phyloP scores from a whole-genome alignment of 2,329 filamentous ascomycete species.

The Colletotrichum aenigma region DNA sequence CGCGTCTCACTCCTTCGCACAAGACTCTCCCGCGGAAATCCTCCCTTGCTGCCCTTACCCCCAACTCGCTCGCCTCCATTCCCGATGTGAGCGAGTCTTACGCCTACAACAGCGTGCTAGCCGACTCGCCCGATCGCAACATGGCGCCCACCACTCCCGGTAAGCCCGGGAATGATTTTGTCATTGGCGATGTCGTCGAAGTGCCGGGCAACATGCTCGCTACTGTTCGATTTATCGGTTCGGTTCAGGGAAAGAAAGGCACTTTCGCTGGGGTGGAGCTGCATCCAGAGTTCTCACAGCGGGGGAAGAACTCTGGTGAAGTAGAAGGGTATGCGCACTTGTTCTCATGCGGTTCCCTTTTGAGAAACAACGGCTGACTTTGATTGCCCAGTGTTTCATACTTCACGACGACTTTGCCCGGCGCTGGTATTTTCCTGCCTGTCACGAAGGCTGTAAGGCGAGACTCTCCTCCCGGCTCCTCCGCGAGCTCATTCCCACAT shows the following conservation, averaged over 20 bases:
- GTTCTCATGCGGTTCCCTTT: slow-evolving; percentile 15
- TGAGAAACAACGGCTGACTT: slow-evolving; percentile 21
- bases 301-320: slow-evolving; percentile 95
- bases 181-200: slow-evolving; percentile 84
- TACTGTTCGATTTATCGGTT: slow-evolving; percentile 85
- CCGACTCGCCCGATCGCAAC: slow-evolving; percentile 45
- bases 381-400: slow-evolving; percentile 64
- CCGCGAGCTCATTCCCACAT: slow-evolving; percentile 58
- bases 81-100: slow-evolving; percentile 71
- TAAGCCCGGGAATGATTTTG: slow-evolving; percentile 58
- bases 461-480: slow-evolving; percentile 57
- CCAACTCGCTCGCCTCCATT: slow-evolving; percentile 65
- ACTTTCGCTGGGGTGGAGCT: slow-evolving; percentile 93
- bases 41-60: slow-evolving; percentile 72
- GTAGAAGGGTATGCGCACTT: slow-evolving; percentile 78
- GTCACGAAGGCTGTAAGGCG: slow-evolving; percentile 78
- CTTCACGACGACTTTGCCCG: slow-evolving; percentile 78
- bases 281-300: slow-evolving; percentile 75
- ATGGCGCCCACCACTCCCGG: slow-evolving; percentile 62
- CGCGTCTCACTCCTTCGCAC: slow-evolving; percentile 42
- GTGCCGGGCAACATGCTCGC: slow-evolving; percentile 94
- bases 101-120: slow-evolving; percentile 60
- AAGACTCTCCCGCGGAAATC: slow-evolving; percentile 67
- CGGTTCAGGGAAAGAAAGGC: slow-evolving; percentile 87
- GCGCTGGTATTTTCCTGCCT: slow-evolving; percentile 93